Conservation (phyloP, 2,329 filamentous ascomycete species). For the Stachybotrys elegans region DNA sequence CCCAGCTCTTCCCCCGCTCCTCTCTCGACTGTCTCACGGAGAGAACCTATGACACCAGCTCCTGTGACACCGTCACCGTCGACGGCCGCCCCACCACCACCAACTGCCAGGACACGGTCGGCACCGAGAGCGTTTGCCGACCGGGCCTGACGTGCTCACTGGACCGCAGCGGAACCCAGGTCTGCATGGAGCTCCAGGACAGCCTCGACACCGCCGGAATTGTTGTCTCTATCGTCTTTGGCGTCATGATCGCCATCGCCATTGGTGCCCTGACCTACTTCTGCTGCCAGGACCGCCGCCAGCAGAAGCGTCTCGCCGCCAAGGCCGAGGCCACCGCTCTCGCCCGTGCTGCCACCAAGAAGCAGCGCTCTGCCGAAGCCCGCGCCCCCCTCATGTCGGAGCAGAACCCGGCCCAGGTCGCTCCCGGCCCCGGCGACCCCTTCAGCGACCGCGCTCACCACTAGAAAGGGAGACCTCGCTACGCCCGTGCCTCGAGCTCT, state of each 20-base stretch:
- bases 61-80: slow-evolving; percentile 35
- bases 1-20: slow-evolving; percentile 10
- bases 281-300: slow-evolving; percentile 45
- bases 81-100: slow-evolving; percentile 27
- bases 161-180: slow-evolving; percentile 23
- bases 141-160: slow-evolving; percentile 39
- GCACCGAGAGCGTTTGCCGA: slow-evolving; percentile 33
- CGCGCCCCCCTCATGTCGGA: slow-evolving; percentile 32
- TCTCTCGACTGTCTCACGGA: slow-evolving; percentile 30
- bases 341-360: slow-evolving; percentile 42
- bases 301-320: slow-evolving; percentile 36
- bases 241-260: slow-evolving; percentile 29
- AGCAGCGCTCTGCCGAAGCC: slow-evolving; percentile 29
- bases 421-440: slow-evolving; percentile 21
- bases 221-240: slow-evolving; percentile 44
- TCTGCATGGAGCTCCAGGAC: slow-evolving; percentile 22
- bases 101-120: slow-evolving; percentile 33
- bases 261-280: slow-evolving; percentile 40
- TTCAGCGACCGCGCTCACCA: slow-evolving; percentile 30
- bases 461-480: slow-evolving; percentile 16
- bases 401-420: slow-evolving; percentile 15
- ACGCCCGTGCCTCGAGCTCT: slow-evolving; percentile 7
- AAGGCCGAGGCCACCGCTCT: slow-evolving; percentile 46
- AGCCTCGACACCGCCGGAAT: slow-evolving; percentile 37
- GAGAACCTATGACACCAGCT: slow-evolving; percentile 25